Conservation (phyloP, 805 yeast species). For the Millerago galiae region DNA sequence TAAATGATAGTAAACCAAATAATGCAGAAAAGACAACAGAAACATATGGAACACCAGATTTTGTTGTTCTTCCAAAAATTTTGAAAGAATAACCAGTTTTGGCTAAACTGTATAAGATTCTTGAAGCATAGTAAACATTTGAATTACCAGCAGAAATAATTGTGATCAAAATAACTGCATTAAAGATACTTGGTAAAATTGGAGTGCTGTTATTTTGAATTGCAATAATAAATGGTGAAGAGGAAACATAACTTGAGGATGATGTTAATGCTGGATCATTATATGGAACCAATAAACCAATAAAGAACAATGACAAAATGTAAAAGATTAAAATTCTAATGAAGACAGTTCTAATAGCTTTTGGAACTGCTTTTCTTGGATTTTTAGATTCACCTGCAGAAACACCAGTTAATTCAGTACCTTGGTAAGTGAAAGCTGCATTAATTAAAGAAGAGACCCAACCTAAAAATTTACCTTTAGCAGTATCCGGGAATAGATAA, state of each 20-base stretch:
- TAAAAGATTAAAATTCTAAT: constrained; percentile 61
- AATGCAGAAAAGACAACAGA: constrained; percentile 51
- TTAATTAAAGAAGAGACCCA: constrained; percentile 63
- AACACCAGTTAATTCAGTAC: constrained; percentile 70
- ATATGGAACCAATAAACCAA: constrained; percentile 52
- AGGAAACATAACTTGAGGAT: constrained; percentile 34
- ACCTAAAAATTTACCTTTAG: constrained; percentile 58
- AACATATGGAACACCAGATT: constrained; percentile 54
- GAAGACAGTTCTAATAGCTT: constrained; percentile 63
- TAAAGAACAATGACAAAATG: constrained; percentile 56
- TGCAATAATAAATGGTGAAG: constrained; percentile 72
- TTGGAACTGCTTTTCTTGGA: constrained; percentile 67
- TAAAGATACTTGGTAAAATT: constrained; percentile 62
- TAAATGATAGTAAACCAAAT: constrained; percentile 60
- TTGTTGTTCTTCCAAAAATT: constrained; percentile 41
- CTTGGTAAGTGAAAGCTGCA: constrained; percentile 76
- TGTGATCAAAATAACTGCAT: constrained; percentile 61
- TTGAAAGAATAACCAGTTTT: constrained; percentile 44
- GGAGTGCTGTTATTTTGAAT: constrained; percentile 61
- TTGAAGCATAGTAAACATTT: constrained; percentile 63
- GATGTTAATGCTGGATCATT: constrained; percentile 31
- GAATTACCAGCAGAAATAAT: constrained; percentile 79
- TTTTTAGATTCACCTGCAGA: constrained; percentile 69
- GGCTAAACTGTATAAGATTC: constrained; percentile 61
- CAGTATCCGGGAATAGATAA: constrained; percentile 38